These are phyloP conservation scores for Xylaria multiplex DNA, from an alignment of 2,329 filamentous ascomycete species.

Conservation along the genomic window DNA sequence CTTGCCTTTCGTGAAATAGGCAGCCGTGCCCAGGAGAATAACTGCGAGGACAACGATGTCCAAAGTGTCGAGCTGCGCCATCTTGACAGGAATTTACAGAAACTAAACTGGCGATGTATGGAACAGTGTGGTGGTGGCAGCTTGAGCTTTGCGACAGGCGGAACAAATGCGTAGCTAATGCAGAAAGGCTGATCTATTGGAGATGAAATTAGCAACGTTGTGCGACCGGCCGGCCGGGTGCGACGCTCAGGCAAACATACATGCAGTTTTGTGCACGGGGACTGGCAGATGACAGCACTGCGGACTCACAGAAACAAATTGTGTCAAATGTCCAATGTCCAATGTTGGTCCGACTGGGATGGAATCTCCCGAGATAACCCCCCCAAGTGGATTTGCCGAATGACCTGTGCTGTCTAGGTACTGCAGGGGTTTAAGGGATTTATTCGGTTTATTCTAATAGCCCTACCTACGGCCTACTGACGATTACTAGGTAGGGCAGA, in stretches of 20 bases:
- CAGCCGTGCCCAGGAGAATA: conserved; percentile 85
- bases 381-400: conserved; percentile 28
- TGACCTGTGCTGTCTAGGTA: conserved; percentile 18
- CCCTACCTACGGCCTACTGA: conserved; percentile 13
- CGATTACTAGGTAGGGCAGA: conserved; percentile 10
- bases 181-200: neutral
- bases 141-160: neutral
- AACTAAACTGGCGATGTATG: conserved; percentile 21
- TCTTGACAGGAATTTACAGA: conserved; percentile 55
- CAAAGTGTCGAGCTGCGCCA: conserved; percentile 96
- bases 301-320: conserved; percentile 26
- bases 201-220: conserved; percentile 28
- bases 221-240: conserved; percentile 14
- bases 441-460: conserved; percentile 21
- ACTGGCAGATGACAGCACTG: conserved; percentile 5
- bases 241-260: neutral
- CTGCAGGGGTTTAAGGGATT: conserved; percentile 13
- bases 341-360: conserved; percentile 3
- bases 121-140: neutral
- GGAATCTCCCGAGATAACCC: conserved; percentile 14
- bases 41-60: conserved; percentile 90
- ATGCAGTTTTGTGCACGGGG: conserved; percentile 9
- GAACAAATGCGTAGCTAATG: conserved; percentile 10
- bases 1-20: conserved; percentile 98
- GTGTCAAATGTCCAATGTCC: conserved; percentile 10